Conservation (phyloP, 2,329 filamentous ascomycete genomes). For the Aspergillus nomiae region DNA sequence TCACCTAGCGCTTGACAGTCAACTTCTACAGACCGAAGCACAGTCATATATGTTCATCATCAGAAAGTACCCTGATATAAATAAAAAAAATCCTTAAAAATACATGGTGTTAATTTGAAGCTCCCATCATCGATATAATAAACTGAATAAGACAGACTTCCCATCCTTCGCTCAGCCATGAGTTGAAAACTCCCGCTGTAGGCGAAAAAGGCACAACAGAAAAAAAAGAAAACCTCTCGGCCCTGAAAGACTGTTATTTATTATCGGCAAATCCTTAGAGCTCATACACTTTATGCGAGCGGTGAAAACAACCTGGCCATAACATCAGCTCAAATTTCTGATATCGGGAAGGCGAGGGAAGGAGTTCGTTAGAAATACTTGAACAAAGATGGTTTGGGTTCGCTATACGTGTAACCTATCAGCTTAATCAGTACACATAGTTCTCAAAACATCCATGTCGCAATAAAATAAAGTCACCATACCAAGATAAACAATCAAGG, state of each 20-base stretch:
- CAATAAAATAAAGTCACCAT: slow-evolving; percentile 35
- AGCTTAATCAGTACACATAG: slow-evolving; percentile 20
- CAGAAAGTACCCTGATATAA: neutral
- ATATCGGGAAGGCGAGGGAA: slow-evolving; percentile 12
- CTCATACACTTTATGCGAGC: slow-evolving; percentile 36
- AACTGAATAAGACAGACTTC: neutral
- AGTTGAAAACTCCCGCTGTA: neutral
- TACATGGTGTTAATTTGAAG: slow-evolving; percentile 24
- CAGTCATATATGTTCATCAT: neutral
- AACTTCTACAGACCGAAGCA: neutral
- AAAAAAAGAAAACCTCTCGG: neutral
- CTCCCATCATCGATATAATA: slow-evolving; percentile 13
- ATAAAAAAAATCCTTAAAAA: slow-evolving; percentile 26
- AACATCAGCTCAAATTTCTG: neutral
- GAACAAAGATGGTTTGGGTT: slow-evolving; percentile 80
- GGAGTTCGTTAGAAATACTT: slow-evolving; percentile 54
- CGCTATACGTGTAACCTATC: slow-evolving; percentile 88
- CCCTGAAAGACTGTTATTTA: neutral
- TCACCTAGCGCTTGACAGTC: neutral
- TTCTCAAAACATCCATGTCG: slow-evolving; percentile 4
- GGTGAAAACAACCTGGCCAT: slow-evolving; percentile 44
- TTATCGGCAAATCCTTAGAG: neutral
- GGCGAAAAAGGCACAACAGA: neutral
- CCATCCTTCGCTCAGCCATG: neutral
- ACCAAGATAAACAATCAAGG: slow-evolving; percentile 96